Evolutionary conservation across 225 moss, liverwort and hornwort genomes (phyloP).

Genomic region (Ulota crispa): DNA sequence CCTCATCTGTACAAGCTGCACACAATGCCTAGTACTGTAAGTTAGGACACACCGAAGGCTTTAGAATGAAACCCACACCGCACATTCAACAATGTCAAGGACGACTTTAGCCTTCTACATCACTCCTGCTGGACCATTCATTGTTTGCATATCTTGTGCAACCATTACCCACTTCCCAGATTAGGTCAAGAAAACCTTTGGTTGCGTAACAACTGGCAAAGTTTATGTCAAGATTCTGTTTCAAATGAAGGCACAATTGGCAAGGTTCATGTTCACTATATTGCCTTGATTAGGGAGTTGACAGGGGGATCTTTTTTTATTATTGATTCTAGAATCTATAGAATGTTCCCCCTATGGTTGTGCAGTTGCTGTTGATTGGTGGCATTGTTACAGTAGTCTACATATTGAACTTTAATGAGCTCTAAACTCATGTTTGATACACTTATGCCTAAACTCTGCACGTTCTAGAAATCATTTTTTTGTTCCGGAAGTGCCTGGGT

Average conservation of each 20-base stretch:
- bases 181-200: neutral
- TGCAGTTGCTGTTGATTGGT: neutral
- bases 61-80: neutral
- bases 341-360: neutral
- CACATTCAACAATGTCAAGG: neutral
- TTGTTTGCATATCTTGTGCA: slow-evolving; percentile 8
- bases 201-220: neutral
- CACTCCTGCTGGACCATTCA: neutral
- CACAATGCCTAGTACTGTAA: neutral
- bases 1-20: neutral
- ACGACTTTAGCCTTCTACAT: neutral
- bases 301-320: no score
- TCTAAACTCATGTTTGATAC: neutral
- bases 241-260: neutral
- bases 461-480: neutral
- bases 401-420: neutral
- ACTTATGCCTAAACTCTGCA: neutral
- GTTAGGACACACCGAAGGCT: neutral
- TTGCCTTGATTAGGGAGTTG: neutral
- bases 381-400: neutral
- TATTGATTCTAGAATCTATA: neutral
- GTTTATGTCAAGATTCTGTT: neutral
- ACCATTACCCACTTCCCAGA: neutral
- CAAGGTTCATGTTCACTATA: neutral
- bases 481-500: neutral